Evolutionary conservation across 352 stramenopile species (phyloP).

Genomic region (Phytophthora agathidicida): DNA sequence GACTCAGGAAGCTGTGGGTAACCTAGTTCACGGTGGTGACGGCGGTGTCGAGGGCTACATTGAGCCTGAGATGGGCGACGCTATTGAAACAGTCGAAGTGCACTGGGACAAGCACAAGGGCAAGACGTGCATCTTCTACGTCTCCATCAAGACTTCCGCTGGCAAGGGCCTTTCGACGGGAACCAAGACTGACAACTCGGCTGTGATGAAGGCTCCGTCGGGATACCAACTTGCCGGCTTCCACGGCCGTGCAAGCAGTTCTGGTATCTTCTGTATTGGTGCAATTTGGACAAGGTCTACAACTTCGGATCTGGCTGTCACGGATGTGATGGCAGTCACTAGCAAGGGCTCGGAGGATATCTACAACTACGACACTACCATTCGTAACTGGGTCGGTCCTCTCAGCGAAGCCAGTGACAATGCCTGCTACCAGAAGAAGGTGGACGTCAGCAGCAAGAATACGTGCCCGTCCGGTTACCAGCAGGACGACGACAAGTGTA

Average conservation of each 20-base stretch:
- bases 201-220: constrained; percentile 12
- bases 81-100: constrained; percentile 20
- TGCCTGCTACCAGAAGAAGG: constrained; percentile 36
- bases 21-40: constrained; percentile 25
- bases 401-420: constrained; percentile 4
- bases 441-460: constrained; percentile 27
- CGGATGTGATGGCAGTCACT: constrained; percentile 24
- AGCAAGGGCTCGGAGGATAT: constrained; percentile 2
- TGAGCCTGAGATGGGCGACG: constrained; percentile 15
- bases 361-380: constrained; percentile 32
- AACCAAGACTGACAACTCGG: constrained; percentile 15
- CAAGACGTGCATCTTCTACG: constrained; percentile 35
- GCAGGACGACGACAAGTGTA: constrained; percentile 47
- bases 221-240: constrained; percentile 29
- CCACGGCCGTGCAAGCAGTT: constrained; percentile 14
- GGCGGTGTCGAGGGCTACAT: constrained; percentile 20
- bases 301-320: constrained; percentile 12
- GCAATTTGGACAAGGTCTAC: constrained; percentile 19
- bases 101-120: constrained; percentile 33
- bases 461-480: constrained; percentile 49
- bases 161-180: constrained; percentile 19
- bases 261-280: constrained; percentile 23
- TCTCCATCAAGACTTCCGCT: constrained; percentile 6
- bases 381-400: constrained; percentile 49
- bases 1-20: constrained; percentile 13